These are phyloP conservation scores for Entelexis sorbosivorans DNA, from an alignment of 1,139 yeast species.

Conservation along the genomic window DNA sequence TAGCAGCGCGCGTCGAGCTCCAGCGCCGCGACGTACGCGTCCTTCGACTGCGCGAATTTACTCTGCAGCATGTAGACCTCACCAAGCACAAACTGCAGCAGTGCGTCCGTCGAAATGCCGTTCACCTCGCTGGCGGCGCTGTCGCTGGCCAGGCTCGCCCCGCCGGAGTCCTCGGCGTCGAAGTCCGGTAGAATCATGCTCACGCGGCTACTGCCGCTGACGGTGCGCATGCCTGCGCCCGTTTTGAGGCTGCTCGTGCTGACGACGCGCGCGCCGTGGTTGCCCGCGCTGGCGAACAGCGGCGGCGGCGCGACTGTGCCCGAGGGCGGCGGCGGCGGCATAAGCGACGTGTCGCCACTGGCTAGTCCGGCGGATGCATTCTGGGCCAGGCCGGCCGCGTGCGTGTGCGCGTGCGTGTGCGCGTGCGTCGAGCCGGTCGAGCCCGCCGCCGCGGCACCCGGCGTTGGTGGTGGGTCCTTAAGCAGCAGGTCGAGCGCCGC, in stretches of 20 bases:
- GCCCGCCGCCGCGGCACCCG: neutral
- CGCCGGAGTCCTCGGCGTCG: slow-evolving; percentile 12
- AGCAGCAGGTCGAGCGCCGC: slow-evolving; percentile 77
- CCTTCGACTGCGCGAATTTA: slow-evolving; percentile 77
- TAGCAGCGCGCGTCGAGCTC: slow-evolving; percentile 81
- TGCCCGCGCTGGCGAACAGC: neutral
- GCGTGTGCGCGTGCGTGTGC: too few species aligned
- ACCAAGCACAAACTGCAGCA: slow-evolving; percentile 80
- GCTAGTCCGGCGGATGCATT: neutral
- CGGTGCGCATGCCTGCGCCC: slow-evolving; percentile 14
- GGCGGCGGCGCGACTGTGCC: neutral
- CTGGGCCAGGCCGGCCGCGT: neutral
- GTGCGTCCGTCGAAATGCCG: slow-evolving; percentile 74
- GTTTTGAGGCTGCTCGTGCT: slow-evolving; percentile 20
- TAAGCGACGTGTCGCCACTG: neutral
- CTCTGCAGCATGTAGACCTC: slow-evolving; percentile 72
- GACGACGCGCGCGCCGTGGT: slow-evolving; percentile 13
- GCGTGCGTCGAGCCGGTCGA: neutral
- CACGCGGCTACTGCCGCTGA: slow-evolving; percentile 17
- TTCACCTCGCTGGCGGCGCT: slow-evolving; percentile 44
- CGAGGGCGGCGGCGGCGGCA: slow-evolving; percentile 1
- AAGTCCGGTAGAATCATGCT: slow-evolving; percentile 18
- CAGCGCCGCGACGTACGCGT: slow-evolving; percentile 79
- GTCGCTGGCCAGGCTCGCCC: neutral
- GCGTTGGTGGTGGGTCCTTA: neutral